phyloP scores from a whole-genome alignment of 2,329 filamentous ascomycete genomes.

The Bipolaris oryzae region DNA sequence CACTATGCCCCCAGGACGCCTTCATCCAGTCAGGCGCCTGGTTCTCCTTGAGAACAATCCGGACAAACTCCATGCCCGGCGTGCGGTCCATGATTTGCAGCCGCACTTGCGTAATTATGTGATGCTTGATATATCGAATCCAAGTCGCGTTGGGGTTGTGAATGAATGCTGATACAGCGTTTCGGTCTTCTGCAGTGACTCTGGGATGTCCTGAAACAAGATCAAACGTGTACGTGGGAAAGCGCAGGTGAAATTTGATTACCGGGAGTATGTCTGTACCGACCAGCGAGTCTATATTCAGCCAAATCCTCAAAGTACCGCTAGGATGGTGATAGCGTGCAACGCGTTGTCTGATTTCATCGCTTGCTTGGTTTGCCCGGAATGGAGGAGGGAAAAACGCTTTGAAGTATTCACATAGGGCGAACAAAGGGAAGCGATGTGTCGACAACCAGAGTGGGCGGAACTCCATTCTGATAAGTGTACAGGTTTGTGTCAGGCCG shows the following conservation, averaged over 20 bases:
- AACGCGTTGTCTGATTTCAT: slow-evolving; percentile 4
- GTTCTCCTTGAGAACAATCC: background rate
- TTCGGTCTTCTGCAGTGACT: background rate
- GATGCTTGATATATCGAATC: slow-evolving; percentile 1
- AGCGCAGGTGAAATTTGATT: slow-evolving; percentile 25
- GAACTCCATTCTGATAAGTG: slow-evolving; percentile 34
- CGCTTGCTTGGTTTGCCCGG: background rate
- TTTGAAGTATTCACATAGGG: slow-evolving; percentile 26
- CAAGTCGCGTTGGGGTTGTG: background rate
- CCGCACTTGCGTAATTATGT: slow-evolving; percentile 5
- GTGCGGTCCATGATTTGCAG: background rate
- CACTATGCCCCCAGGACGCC: too few relatives aligned
- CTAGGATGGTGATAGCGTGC: slow-evolving; percentile 8
- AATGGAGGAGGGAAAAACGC: slow-evolving; percentile 23
- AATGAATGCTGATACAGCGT: background rate
- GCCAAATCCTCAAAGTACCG: slow-evolving; percentile 19
- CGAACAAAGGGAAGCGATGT: slow-evolving; percentile 26
- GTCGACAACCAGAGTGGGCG: slow-evolving; percentile 32
- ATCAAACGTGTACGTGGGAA: slow-evolving; percentile 22
- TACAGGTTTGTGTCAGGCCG: slow-evolving; percentile 28
- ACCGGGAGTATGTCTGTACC: slow-evolving; percentile 19
- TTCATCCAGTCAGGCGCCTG: background rate
- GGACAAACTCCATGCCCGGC: background rate
- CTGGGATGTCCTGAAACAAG: background rate
- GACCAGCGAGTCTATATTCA: slow-evolving; percentile 14